Evolutionary conservation across 129 eudicot species (phyloP).

Genomic region (Chrysanthemum makinoi): DNA sequence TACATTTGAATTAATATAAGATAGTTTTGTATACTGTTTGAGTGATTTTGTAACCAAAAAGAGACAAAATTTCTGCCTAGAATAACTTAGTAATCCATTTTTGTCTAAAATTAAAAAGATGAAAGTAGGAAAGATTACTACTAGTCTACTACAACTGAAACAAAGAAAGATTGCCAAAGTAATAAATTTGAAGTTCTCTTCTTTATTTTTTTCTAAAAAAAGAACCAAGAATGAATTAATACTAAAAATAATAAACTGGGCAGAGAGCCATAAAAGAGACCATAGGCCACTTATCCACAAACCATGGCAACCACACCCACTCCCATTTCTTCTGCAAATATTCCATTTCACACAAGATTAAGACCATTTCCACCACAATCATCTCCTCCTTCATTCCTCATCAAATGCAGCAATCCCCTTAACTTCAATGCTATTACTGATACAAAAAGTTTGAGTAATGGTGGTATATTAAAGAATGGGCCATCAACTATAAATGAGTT

Average conservation of each 20-base stretch:
- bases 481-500: conserved; percentile 55
- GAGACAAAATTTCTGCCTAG: too few species aligned
- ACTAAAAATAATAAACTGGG: background rate
- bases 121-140: too few species aligned
- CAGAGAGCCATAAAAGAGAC: conserved; percentile 6
- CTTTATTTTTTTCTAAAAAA: background rate
- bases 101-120: too few species aligned
- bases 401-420: conserved; percentile 28
- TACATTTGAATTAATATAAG: too few species aligned
- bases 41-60: too few species aligned
- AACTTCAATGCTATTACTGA: background rate
- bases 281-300: conserved; percentile 32
- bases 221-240: background rate
- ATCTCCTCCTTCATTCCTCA: conserved; percentile 7
- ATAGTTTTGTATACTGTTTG: too few species aligned
- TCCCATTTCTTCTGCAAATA: conserved; percentile 32
- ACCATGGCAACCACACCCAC: conserved; percentile 39
- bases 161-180: too few species aligned
- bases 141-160: too few species aligned
- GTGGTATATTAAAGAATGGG: conserved; percentile 35
- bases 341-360: conserved; percentile 15
- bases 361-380: background rate
- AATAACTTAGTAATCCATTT: too few species aligned
- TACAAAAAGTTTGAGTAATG: conserved; percentile 27
- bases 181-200: background rate